Base-by-base conservation (phyloP, 192 early-diverging fungal species). In the Umbelopsis isabellina region DNA sequence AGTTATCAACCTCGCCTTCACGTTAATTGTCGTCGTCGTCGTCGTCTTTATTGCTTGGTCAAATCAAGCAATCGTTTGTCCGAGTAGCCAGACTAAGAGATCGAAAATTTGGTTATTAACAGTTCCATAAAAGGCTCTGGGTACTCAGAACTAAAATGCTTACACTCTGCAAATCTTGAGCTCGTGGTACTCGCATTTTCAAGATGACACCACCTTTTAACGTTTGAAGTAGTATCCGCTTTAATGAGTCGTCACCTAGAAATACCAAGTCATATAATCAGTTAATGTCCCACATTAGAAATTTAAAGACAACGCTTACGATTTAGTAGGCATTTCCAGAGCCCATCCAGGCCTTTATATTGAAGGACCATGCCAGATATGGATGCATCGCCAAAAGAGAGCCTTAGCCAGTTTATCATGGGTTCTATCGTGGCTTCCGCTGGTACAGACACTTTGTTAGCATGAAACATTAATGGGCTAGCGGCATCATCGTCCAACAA, bases 391-490 rank as follows among this genome's bases (percentile, higher is more conserved):
- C 68, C 66, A 46, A 79, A 79, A 4, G 77, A 79, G 0, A 72
- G 27, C 51, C 70, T 47, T 25, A 79, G 49, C 77, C 77, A 79
- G 21, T 65, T 68, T 27, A 79, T 53, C 27, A 79, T 33, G 4
- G 77, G 77, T n/a, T 79, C 77, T 65, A 79, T 79, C 1, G 77
- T 79, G 9, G 77, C 77, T 52, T 79, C 73, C 21, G 70, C 77
- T 78, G 44, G 1, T 21, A 18, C 35, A 49, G 1, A 45, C 45
- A 49, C 27, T 8, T 23, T 16, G 8, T 30, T 70, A 50, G 6
- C 25, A 25, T 4, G 22, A 25, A 21, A 52, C n/a, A 52, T 9
- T 0, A 23, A 52, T 52, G 25, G 37, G 37, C 37, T 0, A 0
- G 37, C 1, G 1, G 37, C 37, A 1, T 41, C 1, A 5, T 9